Evolutionary conservation across 2,329 filamentous ascomycete species (phyloP).

Genomic region (Dryadomyces quercivorus): DNA sequence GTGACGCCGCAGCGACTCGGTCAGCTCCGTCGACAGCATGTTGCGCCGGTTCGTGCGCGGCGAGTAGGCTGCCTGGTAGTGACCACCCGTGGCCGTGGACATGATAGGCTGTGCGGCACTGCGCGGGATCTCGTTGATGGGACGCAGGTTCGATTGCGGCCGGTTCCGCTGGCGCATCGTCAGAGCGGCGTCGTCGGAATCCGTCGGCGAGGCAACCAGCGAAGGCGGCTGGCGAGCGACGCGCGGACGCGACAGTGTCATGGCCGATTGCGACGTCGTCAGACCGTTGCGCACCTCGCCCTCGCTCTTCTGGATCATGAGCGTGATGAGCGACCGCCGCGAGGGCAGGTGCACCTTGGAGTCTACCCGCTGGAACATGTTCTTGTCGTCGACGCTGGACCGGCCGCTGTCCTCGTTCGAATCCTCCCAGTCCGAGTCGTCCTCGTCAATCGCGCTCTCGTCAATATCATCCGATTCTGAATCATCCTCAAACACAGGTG

Average conservation of each 20-base stretch:
- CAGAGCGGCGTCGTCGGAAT: slow-evolving; percentile 49
- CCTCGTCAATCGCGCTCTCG: slow-evolving; percentile 69
- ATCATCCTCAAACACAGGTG: slow-evolving; percentile 34
- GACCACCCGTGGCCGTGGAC: slow-evolving; percentile 50
- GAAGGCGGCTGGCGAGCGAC: slow-evolving; percentile 30
- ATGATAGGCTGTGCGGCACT: slow-evolving; percentile 67
- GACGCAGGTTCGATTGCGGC: slow-evolving; percentile 34
- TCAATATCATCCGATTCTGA: slow-evolving; percentile 59
- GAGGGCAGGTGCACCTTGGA: slow-evolving; percentile 77
- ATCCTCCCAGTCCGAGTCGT: slow-evolving; percentile 50
- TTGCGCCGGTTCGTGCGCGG: slow-evolving; percentile 85
- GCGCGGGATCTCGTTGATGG: slow-evolving; percentile 51
- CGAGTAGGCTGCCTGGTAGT: slow-evolving; percentile 66
- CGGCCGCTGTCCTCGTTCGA: slow-evolving; percentile 57
- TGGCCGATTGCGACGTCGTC: slow-evolving; percentile 52
- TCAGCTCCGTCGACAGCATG: slow-evolving; percentile 91
- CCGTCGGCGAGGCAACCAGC: slow-evolving; percentile 38
- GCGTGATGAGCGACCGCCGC: slow-evolving; percentile 76
- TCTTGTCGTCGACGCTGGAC: slow-evolving; percentile 68
- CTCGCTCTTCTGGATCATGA: slow-evolving; percentile 70
- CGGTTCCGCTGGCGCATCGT: slow-evolving; percentile 42
- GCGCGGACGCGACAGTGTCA: slow-evolving; percentile 55
- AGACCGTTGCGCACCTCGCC: slow-evolving; percentile 58
- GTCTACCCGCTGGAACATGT: slow-evolving; percentile 81
- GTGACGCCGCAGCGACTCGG: slow-evolving; percentile 81